Base-by-base conservation (phyloP, 225 moss, liverwort and hornwort species). In the Pleurozium schreberi region DNA sequence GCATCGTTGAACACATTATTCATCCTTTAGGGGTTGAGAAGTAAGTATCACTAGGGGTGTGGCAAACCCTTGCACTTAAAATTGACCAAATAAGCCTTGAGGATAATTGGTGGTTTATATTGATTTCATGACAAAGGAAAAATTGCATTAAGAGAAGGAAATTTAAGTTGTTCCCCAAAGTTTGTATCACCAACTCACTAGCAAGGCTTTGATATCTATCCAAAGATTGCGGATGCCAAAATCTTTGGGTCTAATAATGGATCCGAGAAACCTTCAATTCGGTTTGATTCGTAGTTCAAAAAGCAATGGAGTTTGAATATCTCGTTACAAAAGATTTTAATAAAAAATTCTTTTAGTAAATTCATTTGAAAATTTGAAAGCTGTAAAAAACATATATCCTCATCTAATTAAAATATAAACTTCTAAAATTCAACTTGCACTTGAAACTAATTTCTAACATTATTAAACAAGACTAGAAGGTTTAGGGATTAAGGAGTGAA, bases 141-240 rank as follows among this genome's bases (percentile, higher is more conserved):
- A 15, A 42, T 1, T 42, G 0, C 15, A 15, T 26, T 14, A 26
- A 26, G 9, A 0, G 40, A 70, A 27, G 15, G 15, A 70, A 1
- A 5, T 70, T 70, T 11, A 3, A 0, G 4, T 2, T 14, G 8
- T 25, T 70, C 3, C 0, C 14, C 1, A 9, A 70, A 42, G 42
- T 4, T 70, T 0, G 0, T 42, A 42, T 0, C 0, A 1, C 2
- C 0, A 2, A 8, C 26, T 1, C 14, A 26, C 26, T 70, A 26
- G 26, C 14, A 70, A 70, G 9, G 26, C 26, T 42, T 0, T 26
- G 2, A 70, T 70, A 69, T 69, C 1, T 16, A 1, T 27, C 0
- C 27, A 28, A 42, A 71, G 27, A 27, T 27, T 71, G 27, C 0
- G 0, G 3, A 7, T 1, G 1, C 0, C 3, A 26, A 42, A n/a